Conservation (phyloP, 306 rosid species). For the Quercus parvula region DNA sequence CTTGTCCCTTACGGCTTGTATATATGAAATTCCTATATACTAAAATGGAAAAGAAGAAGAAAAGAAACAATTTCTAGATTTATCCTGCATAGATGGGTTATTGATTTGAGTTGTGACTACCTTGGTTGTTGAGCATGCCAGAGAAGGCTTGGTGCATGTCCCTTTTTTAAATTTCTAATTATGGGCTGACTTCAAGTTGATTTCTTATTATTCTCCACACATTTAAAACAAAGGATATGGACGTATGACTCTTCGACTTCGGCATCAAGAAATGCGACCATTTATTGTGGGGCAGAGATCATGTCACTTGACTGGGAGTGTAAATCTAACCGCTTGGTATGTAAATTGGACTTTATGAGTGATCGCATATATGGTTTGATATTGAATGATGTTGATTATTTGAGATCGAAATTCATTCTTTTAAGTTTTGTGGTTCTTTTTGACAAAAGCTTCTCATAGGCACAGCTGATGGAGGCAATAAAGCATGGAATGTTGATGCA, state of each 20-base stretch:
- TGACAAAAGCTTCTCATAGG: slow-evolving; percentile 91
- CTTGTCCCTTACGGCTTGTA: slow-evolving; percentile 7
- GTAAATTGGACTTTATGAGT: slow-evolving; percentile 29
- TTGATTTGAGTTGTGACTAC: neutral
- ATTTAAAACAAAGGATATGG: slow-evolving; percentile 72
- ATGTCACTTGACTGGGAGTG: slow-evolving; percentile 97
- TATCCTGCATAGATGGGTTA: neutral
- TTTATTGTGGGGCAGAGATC: slow-evolving; percentile 89
- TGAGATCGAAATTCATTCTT: slow-evolving; percentile 20
- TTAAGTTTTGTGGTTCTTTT: slow-evolving; percentile 33
- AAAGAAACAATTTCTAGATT: neutral
- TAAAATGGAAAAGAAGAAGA: slow-evolving; percentile 1
- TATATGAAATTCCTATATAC: slow-evolving; percentile 5
- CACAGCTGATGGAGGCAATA: slow-evolving; percentile 87
- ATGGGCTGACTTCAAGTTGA: slow-evolving; percentile 7
- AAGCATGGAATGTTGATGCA: slow-evolving; percentile 97
- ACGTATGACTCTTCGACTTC: slow-evolving; percentile 87
- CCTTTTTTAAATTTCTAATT: slow-evolving; percentile 16
- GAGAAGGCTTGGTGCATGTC: neutral
- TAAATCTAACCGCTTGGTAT: slow-evolving; percentile 94
- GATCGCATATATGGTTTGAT: slow-evolving; percentile 12
- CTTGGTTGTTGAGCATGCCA: neutral
- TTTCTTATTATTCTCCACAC: slow-evolving; percentile 9
- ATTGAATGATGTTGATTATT: slow-evolving; percentile 3
- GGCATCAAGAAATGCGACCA: slow-evolving; percentile 93